A percentile compares a stretch with the other conserved stretches of the same genome.
Conservation (phyloP, 345 rosid species). For the thale cress (Arabidopsis thaliana) region TAIR10.1 NC_003070.9:23575501-23576000, state of each 20-base stretch:
- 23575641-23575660: slow-evolving; percentile 13
- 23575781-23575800: slow-evolving; percentile 42
- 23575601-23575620: background rate
- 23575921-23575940: slow-evolving; percentile 18
- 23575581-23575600: slow-evolving; percentile 10
- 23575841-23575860: background rate
- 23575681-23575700: slow-evolving; percentile 53
- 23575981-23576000: slow-evolving; percentile 32
- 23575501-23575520: slow-evolving; percentile 9
- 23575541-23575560: slow-evolving; percentile 10
- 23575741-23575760: slow-evolving; percentile 19
- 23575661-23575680: slow-evolving; percentile 23
- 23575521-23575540: background rate
- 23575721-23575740: slow-evolving; percentile 43
- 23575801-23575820: slow-evolving; percentile 53
- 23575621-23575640: slow-evolving; percentile 25
- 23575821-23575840: background rate
- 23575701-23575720: slow-evolving; percentile 31
- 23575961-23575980: slow-evolving; percentile 21
- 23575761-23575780: slow-evolving; percentile 39
- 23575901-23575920: slow-evolving; percentile 9
- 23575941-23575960: background rate
- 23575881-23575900: background rate
- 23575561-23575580: slow-evolving; percentile 25
- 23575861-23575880: background rate